Conservation (phyloP, 805 yeast genomes). For the Lachancea dasiensis region DNA sequence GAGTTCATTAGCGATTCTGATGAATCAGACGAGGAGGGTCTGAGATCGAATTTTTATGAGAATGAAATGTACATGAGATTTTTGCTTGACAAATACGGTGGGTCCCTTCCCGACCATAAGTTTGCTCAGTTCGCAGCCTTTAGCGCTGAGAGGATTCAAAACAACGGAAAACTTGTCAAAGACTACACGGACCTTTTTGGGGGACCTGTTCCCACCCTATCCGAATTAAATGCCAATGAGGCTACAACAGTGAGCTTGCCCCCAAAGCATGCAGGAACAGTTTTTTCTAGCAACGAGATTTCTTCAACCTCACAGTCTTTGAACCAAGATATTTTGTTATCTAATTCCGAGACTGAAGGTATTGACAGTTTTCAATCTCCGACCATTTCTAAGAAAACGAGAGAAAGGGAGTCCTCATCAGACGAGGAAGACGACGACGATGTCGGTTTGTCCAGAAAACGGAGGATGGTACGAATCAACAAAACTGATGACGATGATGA, state of each 20-base stretch:
- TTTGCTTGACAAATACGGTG: conserved; percentile 25
- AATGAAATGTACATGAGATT: conserved; percentile 33
- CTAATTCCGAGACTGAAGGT: not conserved
- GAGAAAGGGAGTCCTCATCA: not conserved
- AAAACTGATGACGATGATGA: conserved; percentile 4
- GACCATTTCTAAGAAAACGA: no score
- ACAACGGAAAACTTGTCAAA: conserved; percentile 15
- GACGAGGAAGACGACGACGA: not conserved
- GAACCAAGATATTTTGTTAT: not conserved
- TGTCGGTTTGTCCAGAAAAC: not conserved
- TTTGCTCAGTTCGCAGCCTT: conserved; percentile 23
- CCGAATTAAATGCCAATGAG: conserved; percentile 3
- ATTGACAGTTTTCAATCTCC: no score
- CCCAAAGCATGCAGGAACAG: not conserved
- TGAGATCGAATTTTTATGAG: conserved; percentile 28
- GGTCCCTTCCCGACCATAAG: conserved; percentile 23
- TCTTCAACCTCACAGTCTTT: not conserved
- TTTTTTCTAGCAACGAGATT: not conserved
- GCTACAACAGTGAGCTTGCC: not conserved
- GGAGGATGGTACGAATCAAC: not conserved
- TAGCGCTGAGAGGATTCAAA: conserved; percentile 25
- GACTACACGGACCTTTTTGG: conserved; percentile 27
- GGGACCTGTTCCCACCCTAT: conserved; percentile 19
- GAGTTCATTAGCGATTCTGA: conserved; percentile 31
- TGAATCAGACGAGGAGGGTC: conserved; percentile 25